Evolutionary conservation across 352 stramenopile species (phyloP).

Genomic region (Globisporangium sylvaticum): DNA sequence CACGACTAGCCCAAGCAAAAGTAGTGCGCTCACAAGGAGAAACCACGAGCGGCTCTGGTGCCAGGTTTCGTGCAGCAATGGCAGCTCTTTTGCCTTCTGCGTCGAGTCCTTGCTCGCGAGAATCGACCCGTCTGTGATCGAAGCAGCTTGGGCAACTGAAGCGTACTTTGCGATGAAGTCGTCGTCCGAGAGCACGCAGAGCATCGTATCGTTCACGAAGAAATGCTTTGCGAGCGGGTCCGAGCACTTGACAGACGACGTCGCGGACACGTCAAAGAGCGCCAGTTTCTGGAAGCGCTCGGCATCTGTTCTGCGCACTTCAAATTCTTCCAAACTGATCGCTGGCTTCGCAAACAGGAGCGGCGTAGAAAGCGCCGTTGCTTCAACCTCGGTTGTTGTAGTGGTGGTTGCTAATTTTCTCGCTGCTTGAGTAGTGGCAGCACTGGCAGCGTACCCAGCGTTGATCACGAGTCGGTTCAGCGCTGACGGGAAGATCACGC

Average conservation of each 20-base stretch:
- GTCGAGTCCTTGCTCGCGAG: neutral
- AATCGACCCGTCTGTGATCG: neutral
- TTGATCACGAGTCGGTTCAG: conserved; percentile 23
- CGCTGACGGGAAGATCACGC: conserved; percentile 29
- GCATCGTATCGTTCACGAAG: conserved; percentile 38
- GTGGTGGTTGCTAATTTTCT: neutral
- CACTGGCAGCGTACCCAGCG: neutral
- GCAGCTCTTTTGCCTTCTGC: neutral
- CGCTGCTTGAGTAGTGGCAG: neutral
- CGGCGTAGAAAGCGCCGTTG: neutral
- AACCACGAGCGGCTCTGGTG: conserved; percentile 31
- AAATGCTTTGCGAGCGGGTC: conserved; percentile 25
- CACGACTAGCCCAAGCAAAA: conserved; percentile 17
- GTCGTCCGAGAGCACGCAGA: conserved; percentile 36
- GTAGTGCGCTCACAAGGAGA: conserved; percentile 21
- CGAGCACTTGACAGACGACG: conserved; percentile 21
- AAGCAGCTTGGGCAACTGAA: neutral
- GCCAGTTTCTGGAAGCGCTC: conserved; percentile 20
- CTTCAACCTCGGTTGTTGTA: neutral
- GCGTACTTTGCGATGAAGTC: conserved; percentile 38
- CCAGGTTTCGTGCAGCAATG: conserved; percentile 21
- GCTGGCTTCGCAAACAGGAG: conserved; percentile 2
- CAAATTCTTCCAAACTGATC: conserved; percentile 28
- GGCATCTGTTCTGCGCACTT: conserved; percentile 32
- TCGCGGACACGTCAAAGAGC: conserved; percentile 13